Conservation (phyloP, 2,329 filamentous ascomycete genomes). For the Alternaria brassicicola region DNA sequence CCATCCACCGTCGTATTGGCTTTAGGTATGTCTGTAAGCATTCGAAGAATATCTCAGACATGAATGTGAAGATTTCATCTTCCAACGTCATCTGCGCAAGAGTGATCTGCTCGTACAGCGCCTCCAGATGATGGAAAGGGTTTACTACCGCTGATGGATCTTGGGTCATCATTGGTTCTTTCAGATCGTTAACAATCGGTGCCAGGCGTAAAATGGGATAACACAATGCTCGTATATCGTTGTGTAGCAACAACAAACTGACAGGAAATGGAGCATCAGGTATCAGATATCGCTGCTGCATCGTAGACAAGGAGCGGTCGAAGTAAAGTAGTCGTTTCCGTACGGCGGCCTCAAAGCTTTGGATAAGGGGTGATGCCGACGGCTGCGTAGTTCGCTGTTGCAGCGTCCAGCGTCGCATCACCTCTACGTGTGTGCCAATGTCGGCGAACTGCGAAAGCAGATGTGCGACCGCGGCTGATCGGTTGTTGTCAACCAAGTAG, state of each 20-base stretch:
- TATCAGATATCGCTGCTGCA: conserved; percentile 67
- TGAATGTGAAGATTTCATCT: conserved; percentile 63
- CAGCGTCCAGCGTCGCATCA: conserved; percentile 57
- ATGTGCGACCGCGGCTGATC: conserved; percentile 40
- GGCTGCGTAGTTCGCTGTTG: conserved; percentile 24
- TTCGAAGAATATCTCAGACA: conserved; percentile 75
- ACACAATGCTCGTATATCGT: conserved; percentile 62
- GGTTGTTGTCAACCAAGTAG: conserved; percentile 50
- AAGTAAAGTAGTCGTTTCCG: conserved; percentile 63
- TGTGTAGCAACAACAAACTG: conserved; percentile 68
- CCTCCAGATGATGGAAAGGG: conserved; percentile 77
- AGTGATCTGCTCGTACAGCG: conserved; percentile 73
- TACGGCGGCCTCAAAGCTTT: conserved; percentile 72
- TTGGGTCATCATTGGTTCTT: conserved; percentile 51
- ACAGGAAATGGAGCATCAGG: conserved; percentile 62
- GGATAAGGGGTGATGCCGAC: conserved; percentile 56
- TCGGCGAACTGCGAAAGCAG: conserved; percentile 54
- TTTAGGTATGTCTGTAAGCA: conserved; percentile 83
- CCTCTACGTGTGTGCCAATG: conserved; percentile 56
- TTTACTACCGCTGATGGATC: conserved; percentile 49
- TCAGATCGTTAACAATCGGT: conserved; percentile 56
- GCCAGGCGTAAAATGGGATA: conserved; percentile 66
- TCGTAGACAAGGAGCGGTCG: conserved; percentile 62
- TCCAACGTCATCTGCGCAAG: conserved; percentile 73
- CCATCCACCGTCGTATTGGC: conserved; percentile 84